A percentile compares a stretch with the other conserved stretches of the same genome.
phyloP scores from a whole-genome alignment of 2,329 filamentous ascomycete genomes.

The Gnomoniopsis sp. region DNA sequence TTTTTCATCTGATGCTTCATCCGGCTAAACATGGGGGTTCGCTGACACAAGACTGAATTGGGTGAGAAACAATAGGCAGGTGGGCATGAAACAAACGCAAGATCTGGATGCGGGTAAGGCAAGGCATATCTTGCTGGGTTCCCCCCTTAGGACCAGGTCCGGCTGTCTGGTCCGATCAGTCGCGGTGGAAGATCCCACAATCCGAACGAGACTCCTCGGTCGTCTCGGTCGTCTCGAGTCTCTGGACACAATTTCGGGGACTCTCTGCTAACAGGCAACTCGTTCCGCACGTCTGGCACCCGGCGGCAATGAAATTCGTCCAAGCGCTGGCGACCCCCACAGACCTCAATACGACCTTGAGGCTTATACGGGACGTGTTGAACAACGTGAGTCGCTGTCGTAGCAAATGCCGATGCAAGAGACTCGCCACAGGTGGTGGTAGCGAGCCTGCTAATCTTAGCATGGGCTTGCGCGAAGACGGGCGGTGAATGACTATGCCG shows the following conservation, averaged over 20 bases:
- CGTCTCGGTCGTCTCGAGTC: not conserved
- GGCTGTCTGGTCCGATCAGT: not conserved
- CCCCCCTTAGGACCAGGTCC: not conserved
- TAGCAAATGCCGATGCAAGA: not conserved
- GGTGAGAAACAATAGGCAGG: slow-evolving; percentile 5
- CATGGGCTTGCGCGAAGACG: not conserved
- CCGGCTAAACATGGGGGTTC: slow-evolving; percentile 1
- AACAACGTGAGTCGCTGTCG: not conserved
- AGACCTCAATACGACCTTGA: not conserved
- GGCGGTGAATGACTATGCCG: not conserved
- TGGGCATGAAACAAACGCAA: slow-evolving; percentile 11
- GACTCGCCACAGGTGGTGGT: not conserved
- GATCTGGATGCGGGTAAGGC: not conserved
- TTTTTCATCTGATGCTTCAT: slow-evolving; percentile 5
- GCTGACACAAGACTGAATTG: not conserved
- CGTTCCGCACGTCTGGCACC: not conserved
- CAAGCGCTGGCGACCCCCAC: not conserved
- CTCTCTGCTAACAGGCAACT: not conserved
- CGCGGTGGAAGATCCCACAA: not conserved
- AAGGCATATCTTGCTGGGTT: not conserved
- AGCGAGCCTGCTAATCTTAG: not conserved
- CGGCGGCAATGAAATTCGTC: not conserved
- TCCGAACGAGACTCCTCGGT: not conserved
- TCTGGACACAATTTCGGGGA: not conserved
- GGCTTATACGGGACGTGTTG: not conserved